phyloP scores from a whole-genome alignment of 371 early-diverging fungal species.

The Actinomortierella wolfii region DNA sequence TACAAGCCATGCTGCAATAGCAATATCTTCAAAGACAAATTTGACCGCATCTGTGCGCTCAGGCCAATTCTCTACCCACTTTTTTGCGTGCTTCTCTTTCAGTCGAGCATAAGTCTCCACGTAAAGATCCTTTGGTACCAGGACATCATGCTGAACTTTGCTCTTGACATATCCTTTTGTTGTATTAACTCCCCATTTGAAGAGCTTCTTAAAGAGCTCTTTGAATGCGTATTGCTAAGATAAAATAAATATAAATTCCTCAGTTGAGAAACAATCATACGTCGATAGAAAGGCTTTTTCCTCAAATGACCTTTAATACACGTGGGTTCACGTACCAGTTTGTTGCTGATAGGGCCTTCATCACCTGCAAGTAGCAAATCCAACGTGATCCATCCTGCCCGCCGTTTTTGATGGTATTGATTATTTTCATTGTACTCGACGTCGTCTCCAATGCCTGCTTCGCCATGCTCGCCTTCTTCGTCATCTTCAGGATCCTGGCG shows the following conservation, averaged over 20 bases:
- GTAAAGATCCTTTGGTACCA: slow-evolving; percentile 74
- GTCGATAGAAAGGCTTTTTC: background rate
- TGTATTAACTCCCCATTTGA: slow-evolving; percentile 79
- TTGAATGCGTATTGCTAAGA: slow-evolving; percentile 63
- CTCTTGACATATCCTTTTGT: slow-evolving; percentile 78
- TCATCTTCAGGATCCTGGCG: slow-evolving; percentile 35
- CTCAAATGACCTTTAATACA: background rate
- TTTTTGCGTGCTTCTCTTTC: slow-evolving; percentile 68
- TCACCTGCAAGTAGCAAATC: slow-evolving; percentile 39
- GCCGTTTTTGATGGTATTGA: slow-evolving; percentile 3
- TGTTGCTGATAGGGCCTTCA: slow-evolving; percentile 46
- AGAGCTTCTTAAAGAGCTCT: slow-evolving; percentile 70
- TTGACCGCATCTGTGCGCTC: slow-evolving; percentile 85
- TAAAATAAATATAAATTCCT: slow-evolving; percentile 13
- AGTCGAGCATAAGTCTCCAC: slow-evolving; percentile 61
- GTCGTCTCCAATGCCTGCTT: background rate
- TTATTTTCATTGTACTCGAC: slow-evolving; percentile 2
- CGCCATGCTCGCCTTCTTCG: slow-evolving; percentile 4
- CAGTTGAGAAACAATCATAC: background rate
- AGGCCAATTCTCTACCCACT: slow-evolving; percentile 65
- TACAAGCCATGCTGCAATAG: slow-evolving; percentile 81
- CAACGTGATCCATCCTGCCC: slow-evolving; percentile 35
- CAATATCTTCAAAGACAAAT: slow-evolving; percentile 87
- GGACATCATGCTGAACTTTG: slow-evolving; percentile 65
- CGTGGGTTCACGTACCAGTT: slow-evolving; percentile 51